Percentiles rank a stretch among this genome's conserved stretches.
These are phyloP conservation scores for Pseudonitzschia delicatissima DNA, from an alignment of 108 stramenopile species.

Conservation along the genomic window DNA sequence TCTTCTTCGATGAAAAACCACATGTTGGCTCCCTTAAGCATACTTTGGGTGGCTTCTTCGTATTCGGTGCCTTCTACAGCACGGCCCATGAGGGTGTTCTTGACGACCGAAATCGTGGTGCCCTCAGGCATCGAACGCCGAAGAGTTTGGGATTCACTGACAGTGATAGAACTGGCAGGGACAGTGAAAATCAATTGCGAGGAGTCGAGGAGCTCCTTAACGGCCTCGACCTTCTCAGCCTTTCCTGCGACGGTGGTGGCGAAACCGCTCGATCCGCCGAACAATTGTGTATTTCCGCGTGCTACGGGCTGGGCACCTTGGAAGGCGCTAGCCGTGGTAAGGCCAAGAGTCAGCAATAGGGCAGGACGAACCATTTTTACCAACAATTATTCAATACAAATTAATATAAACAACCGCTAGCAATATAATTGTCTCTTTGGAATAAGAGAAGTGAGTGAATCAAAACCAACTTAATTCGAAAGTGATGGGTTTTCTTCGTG, in stretches of 20 bases:
- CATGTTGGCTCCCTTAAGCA: constrained; percentile 86
- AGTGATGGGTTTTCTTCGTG: constrained; percentile 1
- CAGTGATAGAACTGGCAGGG: constrained; percentile 69
- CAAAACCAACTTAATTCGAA: neutral
- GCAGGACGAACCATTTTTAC: constrained; percentile 14
- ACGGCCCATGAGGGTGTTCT: constrained; percentile 89
- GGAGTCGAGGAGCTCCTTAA: constrained; percentile 66
- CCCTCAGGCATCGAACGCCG: constrained; percentile 83
- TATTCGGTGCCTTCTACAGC: constrained; percentile 81
- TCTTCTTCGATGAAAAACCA: constrained; percentile 96
- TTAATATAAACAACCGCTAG: neutral
- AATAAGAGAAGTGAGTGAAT: neutral
- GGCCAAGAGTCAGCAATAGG: constrained; percentile 17
- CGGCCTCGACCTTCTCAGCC: constrained; percentile 49
- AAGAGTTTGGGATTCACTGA: constrained; percentile 58
- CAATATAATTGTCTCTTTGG: neutral
- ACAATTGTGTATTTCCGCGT: constrained; percentile 1
- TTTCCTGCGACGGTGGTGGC: constrained; percentile 81
- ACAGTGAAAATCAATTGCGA: constrained; percentile 85
- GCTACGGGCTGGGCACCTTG: constrained; percentile 13
- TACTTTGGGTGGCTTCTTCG: constrained; percentile 42
- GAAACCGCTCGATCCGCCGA: constrained; percentile 70
- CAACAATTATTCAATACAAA: neutral
- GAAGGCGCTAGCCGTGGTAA: constrained; percentile 21
- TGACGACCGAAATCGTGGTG: constrained; percentile 79